Conservation (phyloP, 768 basidiomycete species). For the Mycena amicta region DNA sequence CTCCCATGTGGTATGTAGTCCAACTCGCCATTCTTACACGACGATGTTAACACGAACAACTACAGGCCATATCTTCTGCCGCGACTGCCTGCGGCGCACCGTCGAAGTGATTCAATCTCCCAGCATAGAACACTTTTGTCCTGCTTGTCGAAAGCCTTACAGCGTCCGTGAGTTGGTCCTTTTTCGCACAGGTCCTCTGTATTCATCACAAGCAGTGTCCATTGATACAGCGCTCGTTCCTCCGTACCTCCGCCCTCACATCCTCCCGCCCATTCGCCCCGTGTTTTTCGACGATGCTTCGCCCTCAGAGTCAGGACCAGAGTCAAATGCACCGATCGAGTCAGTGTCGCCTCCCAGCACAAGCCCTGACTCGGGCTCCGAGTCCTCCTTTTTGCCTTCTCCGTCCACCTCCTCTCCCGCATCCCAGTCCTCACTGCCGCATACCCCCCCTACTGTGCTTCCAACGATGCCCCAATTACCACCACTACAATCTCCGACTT, state of each 20-base stretch:
- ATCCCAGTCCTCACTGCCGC: neutral
- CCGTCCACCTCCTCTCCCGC: neutral
- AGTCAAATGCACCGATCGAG: neutral
- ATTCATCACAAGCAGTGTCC: constrained; percentile 3
- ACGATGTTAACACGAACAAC: no score
- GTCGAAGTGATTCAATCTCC: constrained; percentile 6
- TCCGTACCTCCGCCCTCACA: constrained; percentile 14
- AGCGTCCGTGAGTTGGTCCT: constrained; percentile 8
- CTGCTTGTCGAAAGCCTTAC: constrained; percentile 7
- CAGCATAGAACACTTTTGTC: constrained; percentile 14
- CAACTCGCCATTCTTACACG: no score
- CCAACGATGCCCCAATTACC: neutral
- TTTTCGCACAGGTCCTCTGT: no score
- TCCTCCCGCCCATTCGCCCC: constrained; percentile 12
- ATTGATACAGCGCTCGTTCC: constrained; percentile 13
- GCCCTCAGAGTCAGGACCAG: neutral
- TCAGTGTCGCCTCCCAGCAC: neutral
- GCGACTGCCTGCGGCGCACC: constrained; percentile 10
- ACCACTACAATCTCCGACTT: neutral
- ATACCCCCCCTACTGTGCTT: neutral
- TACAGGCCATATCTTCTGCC: constrained; percentile 17
- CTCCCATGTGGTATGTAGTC: constrained; percentile 11
- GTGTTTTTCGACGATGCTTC: constrained; percentile 4
- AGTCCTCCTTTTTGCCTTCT: neutral
- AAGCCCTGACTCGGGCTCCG: neutral